These are phyloP conservation scores for Pseudogymnoascus verrucosus DNA, from an alignment of 2,329 filamentous ascomycete genomes.

Conservation along the genomic window DNA sequence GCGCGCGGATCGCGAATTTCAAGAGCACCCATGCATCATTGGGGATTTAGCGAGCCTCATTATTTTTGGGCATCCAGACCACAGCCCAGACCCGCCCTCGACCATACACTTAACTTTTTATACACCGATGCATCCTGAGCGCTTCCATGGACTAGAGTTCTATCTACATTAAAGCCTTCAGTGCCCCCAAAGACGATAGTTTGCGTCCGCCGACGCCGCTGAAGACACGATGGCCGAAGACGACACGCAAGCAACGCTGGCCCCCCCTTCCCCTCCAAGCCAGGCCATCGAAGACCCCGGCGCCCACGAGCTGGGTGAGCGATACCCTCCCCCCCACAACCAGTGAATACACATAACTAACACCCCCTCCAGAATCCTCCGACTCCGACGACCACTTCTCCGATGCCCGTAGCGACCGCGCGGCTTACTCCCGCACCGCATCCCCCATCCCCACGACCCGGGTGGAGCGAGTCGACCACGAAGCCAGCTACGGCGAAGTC, in stretches of 20 bases:
- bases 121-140: neutral
- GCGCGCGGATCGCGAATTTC: conserved; percentile 8
- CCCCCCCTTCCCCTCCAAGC: conserved; percentile 23
- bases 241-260: conserved; percentile 32
- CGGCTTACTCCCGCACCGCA: too few relatives aligned
- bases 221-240: conserved; percentile 23
- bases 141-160: neutral
- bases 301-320: conserved; percentile 50
- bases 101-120: neutral
- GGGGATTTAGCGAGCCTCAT: conserved; percentile 7
- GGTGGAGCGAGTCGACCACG: too few relatives aligned
- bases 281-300: conserved; percentile 43
- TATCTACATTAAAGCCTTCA: neutral
- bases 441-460: too few relatives aligned
- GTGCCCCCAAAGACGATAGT: neutral
- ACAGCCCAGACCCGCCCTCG: neutral
- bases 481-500: too few relatives aligned
- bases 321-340: conserved; percentile 6
- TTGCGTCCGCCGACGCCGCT: neutral
- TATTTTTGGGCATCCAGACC: neutral
- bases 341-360: too few relatives aligned
- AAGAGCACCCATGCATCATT: neutral
- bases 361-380: too few relatives aligned
- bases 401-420: too few relatives aligned
- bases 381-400: too few relatives aligned